A percentile compares a stretch with the other conserved stretches of the same genome.
Evolutionary conservation across 1,284 basidiomycete genomes (phyloP).

Genomic region (Kwoniella shivajii): DNA sequence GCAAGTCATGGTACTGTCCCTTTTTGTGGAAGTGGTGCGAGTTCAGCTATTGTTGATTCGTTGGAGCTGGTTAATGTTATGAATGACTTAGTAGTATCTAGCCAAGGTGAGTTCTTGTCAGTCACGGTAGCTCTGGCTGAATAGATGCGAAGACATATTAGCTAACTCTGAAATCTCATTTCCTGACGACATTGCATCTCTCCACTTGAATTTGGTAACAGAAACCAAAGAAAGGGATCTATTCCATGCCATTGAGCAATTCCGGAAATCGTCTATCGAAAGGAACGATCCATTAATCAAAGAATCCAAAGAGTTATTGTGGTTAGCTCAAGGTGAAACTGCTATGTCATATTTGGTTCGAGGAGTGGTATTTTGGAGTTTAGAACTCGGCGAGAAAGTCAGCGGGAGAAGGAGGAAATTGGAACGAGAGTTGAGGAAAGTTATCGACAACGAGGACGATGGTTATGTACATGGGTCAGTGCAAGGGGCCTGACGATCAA

Average conservation of each 20-base stretch:
- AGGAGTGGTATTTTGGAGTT: constrained; percentile 9
- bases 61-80: constrained; percentile 13
- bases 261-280: constrained; percentile 3
- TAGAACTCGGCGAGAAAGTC: constrained; percentile 15
- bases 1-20: constrained; percentile 28
- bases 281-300: constrained; percentile 21
- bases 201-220: too few species aligned
- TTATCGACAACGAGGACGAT: neutral
- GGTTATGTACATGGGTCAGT: too few species aligned
- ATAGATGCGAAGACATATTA: neutral
- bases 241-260: too few species aligned
- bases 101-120: neutral
- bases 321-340: constrained; percentile 24
- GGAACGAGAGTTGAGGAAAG: neutral
- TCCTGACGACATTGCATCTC: neutral
- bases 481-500: too few species aligned
- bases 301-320: constrained; percentile 13
- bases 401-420: neutral
- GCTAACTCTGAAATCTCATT: neutral
- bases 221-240: too few species aligned
- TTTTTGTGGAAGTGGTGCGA: constrained; percentile 30
- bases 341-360: neutral
- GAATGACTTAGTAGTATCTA: neutral
- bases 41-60: constrained; percentile 25
- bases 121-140: neutral